Conservation (phyloP, 1,139 yeast species). For the Candida sp. region DNA sequence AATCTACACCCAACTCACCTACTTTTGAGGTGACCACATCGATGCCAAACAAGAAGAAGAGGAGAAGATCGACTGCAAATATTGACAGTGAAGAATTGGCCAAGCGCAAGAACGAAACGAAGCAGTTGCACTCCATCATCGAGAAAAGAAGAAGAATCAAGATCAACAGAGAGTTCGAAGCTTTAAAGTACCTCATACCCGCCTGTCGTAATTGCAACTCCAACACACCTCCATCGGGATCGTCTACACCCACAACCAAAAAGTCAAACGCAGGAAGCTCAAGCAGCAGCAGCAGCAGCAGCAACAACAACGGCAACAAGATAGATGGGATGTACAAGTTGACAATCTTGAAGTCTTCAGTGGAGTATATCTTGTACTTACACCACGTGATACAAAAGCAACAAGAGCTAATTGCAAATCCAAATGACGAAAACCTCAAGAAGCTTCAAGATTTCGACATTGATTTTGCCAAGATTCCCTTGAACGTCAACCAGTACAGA, state of each 20-base stretch:
- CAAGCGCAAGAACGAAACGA: constrained; percentile 58
- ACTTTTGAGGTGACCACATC: constrained; percentile 8
- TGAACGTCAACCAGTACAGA: constrained; percentile 62
- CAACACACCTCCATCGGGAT: constrained; percentile 12
- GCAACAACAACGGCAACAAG: constrained; percentile 35
- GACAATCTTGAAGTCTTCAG: constrained; percentile 80
- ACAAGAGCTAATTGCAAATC: constrained; percentile 31
- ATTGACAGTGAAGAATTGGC: constrained; percentile 58
- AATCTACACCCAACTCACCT: constrained; percentile 10
- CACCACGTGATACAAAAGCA: constrained; percentile 61
- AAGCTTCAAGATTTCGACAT: constrained; percentile 33
- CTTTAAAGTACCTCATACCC: constrained; percentile 76
- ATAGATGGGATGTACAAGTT: constrained; percentile 79
- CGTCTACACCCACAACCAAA: constrained; percentile 12
- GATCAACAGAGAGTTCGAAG: constrained; percentile 84
- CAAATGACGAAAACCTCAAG: neutral
- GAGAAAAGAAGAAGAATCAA: constrained; percentile 81
- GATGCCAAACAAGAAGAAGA: constrained; percentile 36
- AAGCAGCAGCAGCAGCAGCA: too few species aligned
- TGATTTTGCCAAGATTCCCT: constrained; percentile 53
- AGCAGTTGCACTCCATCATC: constrained; percentile 74
- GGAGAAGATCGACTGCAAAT: constrained; percentile 51
- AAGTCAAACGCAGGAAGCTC: constrained; percentile 7
- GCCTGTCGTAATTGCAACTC: constrained; percentile 53
- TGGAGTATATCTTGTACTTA: constrained; percentile 74